phyloP scores from a whole-genome alignment of 2,329 filamentous ascomycete genomes.

The Amylocarpus encephaloides region DNA sequence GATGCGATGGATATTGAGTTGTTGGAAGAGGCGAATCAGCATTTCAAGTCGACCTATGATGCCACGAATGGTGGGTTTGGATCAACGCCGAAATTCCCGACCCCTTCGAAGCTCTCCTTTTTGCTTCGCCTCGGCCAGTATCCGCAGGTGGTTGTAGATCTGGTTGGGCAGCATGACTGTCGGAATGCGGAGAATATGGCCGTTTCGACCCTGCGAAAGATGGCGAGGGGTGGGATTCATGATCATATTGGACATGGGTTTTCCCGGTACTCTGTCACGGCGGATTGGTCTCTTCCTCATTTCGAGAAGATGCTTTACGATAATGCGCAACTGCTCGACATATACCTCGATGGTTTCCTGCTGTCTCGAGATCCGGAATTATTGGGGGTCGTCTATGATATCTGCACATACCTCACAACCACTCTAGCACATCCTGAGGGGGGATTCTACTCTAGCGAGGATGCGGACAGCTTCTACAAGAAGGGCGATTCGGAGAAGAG shows the following conservation, averaged over 20 bases:
- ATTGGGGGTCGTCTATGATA: constrained; percentile 69
- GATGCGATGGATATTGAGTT: constrained; percentile 83
- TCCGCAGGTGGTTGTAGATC: constrained; percentile 66
- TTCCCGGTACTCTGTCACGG: constrained; percentile 79
- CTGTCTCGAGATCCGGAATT: constrained; percentile 55
- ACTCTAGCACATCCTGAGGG: constrained; percentile 63
- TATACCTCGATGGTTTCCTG: constrained; percentile 84
- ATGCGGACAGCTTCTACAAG: constrained; percentile 75
- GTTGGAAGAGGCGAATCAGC: constrained; percentile 79
- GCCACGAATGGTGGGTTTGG: constrained; percentile 73
- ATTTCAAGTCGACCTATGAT: constrained; percentile 79
- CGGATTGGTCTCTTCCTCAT: constrained; percentile 89
- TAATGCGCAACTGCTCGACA: constrained; percentile 75
- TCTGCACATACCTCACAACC: constrained; percentile 79
- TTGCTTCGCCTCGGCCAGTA: constrained; percentile 69
- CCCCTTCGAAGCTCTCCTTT: constrained; percentile 77
- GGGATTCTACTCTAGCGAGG: constrained; percentile 82
- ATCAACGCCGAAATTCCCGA: constrained; percentile 78
- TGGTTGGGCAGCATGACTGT: constrained; percentile 81
- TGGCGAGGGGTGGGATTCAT: constrained; percentile 65
- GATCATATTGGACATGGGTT: constrained; percentile 76
- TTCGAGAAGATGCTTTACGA: constrained; percentile 98
- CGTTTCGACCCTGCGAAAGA: constrained; percentile 69
- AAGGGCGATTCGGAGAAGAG: constrained; percentile 73
- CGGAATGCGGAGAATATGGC: constrained; percentile 71